Conservation (phyloP, 2,329 filamentous ascomycete species). For the Paraphaeosphaeria sporulosa region DNA sequence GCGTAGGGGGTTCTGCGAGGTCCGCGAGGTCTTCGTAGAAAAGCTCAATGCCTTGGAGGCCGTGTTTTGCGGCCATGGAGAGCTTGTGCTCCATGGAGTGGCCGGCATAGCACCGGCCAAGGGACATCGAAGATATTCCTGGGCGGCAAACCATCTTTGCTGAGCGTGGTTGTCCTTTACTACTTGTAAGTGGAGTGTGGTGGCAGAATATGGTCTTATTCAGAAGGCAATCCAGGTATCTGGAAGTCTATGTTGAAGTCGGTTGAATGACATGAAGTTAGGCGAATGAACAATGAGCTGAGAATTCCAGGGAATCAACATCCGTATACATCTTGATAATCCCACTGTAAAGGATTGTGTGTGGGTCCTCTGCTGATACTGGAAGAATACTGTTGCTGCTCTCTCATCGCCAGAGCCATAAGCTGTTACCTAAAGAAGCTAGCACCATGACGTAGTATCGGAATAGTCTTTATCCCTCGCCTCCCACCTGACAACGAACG, state of each 20-base stretch:
- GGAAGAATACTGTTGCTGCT: slow-evolving; percentile 7
- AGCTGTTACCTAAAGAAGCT: not conserved
- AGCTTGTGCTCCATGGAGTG: slow-evolving; percentile 74
- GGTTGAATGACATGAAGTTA: not conserved
- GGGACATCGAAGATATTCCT: slow-evolving; percentile 78
- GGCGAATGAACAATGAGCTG: not conserved
- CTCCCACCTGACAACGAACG: not conserved
- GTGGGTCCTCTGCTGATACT: slow-evolving; percentile 10
- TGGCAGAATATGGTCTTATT: not conserved
- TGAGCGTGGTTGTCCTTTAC: not conserved
- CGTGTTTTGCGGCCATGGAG: slow-evolving; percentile 69
- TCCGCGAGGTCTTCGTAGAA: slow-evolving; percentile 79
- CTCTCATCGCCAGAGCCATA: not conserved
- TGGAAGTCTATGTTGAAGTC: not conserved
- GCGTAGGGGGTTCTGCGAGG: slow-evolving; percentile 58
- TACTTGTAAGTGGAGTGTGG: not conserved
- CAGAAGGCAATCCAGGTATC: not conserved
- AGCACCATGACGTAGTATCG: slow-evolving; percentile 13
- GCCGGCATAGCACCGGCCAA: slow-evolving; percentile 72
- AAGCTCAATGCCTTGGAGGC: slow-evolving; percentile 75
- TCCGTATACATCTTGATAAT: slow-evolving; percentile 1
- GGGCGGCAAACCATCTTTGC: slow-evolving; percentile 61
- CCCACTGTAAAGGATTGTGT: not conserved
- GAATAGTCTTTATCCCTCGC: slow-evolving; percentile 13
- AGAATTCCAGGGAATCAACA: not conserved